Conservation (phyloP, 2,329 filamentous ascomycete species). For the Colletotrichum zoysiae region DNA sequence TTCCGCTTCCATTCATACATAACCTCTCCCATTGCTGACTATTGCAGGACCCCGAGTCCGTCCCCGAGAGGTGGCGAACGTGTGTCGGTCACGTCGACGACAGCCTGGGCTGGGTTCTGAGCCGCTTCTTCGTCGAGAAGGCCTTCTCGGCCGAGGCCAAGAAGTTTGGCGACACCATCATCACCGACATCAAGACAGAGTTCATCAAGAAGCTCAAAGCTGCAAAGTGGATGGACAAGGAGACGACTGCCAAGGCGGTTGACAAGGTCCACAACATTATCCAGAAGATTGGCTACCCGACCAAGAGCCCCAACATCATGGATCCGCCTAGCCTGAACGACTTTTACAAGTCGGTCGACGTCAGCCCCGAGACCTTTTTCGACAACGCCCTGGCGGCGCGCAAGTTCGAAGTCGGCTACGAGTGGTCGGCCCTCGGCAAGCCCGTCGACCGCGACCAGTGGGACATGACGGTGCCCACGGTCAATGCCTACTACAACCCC, state of each 20-base stretch:
- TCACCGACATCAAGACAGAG: conserved; percentile 76
- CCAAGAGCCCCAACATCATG: conserved; percentile 71
- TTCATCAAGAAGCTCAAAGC: conserved; percentile 71
- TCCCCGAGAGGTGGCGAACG: conserved; percentile 74
- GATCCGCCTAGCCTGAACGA: conserved; percentile 66
- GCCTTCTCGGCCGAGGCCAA: conserved; percentile 77
- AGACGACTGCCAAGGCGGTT: conserved; percentile 69
- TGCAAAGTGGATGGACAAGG: conserved; percentile 74
- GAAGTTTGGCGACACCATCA: conserved; percentile 74
- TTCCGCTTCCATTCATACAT: not conserved
- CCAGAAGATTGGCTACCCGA: conserved; percentile 77
- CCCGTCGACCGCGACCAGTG: conserved; percentile 72
- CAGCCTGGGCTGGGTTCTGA: conserved; percentile 75
- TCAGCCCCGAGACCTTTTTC: conserved; percentile 67
- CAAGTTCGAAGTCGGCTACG: conserved; percentile 59
- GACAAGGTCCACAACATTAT: conserved; percentile 76
- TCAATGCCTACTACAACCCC: conserved; percentile 77
- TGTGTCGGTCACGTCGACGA: conserved; percentile 70
- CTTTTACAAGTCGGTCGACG: conserved; percentile 67
- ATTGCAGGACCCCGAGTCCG: conserved; percentile 67
- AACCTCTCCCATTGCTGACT: not conserved
- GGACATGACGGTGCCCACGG: conserved; percentile 70
- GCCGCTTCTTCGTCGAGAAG: conserved; percentile 77
- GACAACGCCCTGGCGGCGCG: conserved; percentile 66
- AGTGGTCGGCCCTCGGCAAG: conserved; percentile 71